Evolutionary conservation across 208 protist genomes (phyloP), one percentile per base, ranked within the genome.

Genomic region (Acanthamoeba rhysodes): DNA sequence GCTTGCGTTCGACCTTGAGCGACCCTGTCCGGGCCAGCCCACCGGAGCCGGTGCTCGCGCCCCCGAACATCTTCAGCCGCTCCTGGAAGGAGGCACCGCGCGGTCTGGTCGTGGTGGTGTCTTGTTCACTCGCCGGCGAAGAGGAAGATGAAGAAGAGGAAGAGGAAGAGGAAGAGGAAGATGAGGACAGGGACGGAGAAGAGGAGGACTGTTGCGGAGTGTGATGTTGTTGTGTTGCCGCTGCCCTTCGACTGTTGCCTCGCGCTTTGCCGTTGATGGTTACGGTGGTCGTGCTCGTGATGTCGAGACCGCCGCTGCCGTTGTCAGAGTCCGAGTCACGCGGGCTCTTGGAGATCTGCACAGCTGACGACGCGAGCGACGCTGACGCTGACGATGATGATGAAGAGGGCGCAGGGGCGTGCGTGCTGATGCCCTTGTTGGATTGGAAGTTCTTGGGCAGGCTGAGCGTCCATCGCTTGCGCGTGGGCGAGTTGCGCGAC

Each of bases 381-480:
- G 62, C 8, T 20, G 62, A 68, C 12, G 62, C 12, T 20, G 24
- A 14, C 8, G 62, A 68, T 4, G 62, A 29, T 20, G 62, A 22
- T 0, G 66, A 9, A n/a, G 24, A n/a, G 24, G 66, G 29, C 2
- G 9, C 29, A 9, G 66, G 10, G 16, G n/a, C 9, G 24, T n/a
- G 22, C 66, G 29, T 22, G 10, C 29, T 24, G n/a, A 1, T 48
- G 37, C n/a, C 10, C 34, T 0, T 45, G 29, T 78, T 78, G 70
- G n/a, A 50, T 16, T 34, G 34, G 32, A 78, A 78, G 22, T 78
- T 78, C 70, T 78, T 78, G 34, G 70, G 70, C 70, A 78, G 37
- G 70, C 70, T 78, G 34, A 78, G 34, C 37, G 70, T 78, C 70
- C 70, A 78, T 8, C 70, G 70, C 37, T 78, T 78, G 34, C 34